These are phyloP conservation scores for Penicillium sp. DNA, from an alignment of 2,329 filamentous ascomycete genomes.

Conservation along the genomic window DNA sequence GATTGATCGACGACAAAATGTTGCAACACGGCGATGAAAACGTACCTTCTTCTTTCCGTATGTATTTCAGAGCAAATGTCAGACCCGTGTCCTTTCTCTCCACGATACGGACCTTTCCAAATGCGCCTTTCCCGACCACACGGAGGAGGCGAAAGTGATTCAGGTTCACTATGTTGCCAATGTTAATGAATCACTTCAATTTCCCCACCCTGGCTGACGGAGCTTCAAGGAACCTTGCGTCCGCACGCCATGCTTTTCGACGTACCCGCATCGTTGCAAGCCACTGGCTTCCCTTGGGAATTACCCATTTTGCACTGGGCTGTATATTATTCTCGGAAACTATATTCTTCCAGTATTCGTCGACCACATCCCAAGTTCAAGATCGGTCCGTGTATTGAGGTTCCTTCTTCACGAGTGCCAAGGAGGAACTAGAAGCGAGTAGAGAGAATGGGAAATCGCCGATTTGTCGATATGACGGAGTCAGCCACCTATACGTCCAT, in stretches of 20 bases:
- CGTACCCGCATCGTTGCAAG: constrained; percentile 87
- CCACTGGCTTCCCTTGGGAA: constrained; percentile 86
- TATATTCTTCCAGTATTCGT: constrained; percentile 15
- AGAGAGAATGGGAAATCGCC: not conserved
- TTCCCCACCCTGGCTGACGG: not conserved
- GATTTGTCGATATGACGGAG: constrained; percentile 4
- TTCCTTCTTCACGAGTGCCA: not conserved
- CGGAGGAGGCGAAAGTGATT: constrained; percentile 94
- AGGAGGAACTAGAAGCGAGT: not conserved
- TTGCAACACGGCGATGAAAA: not conserved
- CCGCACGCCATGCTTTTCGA: constrained; percentile 17
- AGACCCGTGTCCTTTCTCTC: constrained; percentile 92
- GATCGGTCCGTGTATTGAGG: not conserved
- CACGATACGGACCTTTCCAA: constrained; percentile 97
- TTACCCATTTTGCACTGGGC: constrained; percentile 66
- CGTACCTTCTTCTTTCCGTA: constrained; percentile 88
- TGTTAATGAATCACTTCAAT: constrained; percentile 14
- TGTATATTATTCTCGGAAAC: constrained; percentile 8
- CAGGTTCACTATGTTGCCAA: constrained; percentile 65
- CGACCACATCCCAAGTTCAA: constrained; percentile 19
- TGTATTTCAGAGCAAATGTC: constrained; percentile 96
- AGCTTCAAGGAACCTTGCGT: not conserved
- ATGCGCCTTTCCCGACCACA: constrained; percentile 94
- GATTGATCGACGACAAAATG: not conserved
- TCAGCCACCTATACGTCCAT: constrained; percentile 12